Base-by-base conservation (phyloP, 345 rosid genomes). In the Erucastrum elatum region DNA sequence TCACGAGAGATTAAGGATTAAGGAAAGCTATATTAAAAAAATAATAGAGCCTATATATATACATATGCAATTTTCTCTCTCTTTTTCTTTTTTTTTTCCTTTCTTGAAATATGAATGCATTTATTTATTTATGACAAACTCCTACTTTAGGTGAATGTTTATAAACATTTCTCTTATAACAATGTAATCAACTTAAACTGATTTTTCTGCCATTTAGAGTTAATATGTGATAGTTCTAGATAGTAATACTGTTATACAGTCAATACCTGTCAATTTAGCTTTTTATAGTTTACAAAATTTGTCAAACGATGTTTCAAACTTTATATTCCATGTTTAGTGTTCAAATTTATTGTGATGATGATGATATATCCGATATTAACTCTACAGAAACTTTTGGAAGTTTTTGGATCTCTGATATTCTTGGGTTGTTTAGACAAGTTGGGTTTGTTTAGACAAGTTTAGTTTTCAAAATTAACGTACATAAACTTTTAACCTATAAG, bases 1-100 rank as follows among this genome's bases (percentile, higher is more conserved):
- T 79, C 74, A 34, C 78, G 68, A 64, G 66, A 74, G 56, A 51
- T 51, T 63, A 62, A 62, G 75, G 53, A 44, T 71, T 78, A 59
- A 68, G 78, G 75, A 79, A 68, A 37, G 3, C 46, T 68, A 46
- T 34, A 68, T 44, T 6, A 65, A 21, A 15, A n/a, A 21, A 21
- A 21, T 21, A 21, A 21, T 21, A 21, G 21, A 21, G 21, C 21
- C 21, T 21, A 21, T 21, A 56, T 56, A 15, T 37, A 2, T 58
- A 66, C 6, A 65, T 73, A 1, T 62, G 56, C 46, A 30, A 11
- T 68, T 51, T 5, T 29, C 5, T 55, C 7, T 7, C 21, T 21
- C 21, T 21, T 21, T 53, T 53, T 53, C 16, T 2, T 51, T 51
- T 31, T 12, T 41, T 2, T 21, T 17, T 33, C 6, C 6, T 37